Conservation (phyloP, 2,329 filamentous ascomycete genomes). For the Phaeosphaeriaceae sp. region DNA sequence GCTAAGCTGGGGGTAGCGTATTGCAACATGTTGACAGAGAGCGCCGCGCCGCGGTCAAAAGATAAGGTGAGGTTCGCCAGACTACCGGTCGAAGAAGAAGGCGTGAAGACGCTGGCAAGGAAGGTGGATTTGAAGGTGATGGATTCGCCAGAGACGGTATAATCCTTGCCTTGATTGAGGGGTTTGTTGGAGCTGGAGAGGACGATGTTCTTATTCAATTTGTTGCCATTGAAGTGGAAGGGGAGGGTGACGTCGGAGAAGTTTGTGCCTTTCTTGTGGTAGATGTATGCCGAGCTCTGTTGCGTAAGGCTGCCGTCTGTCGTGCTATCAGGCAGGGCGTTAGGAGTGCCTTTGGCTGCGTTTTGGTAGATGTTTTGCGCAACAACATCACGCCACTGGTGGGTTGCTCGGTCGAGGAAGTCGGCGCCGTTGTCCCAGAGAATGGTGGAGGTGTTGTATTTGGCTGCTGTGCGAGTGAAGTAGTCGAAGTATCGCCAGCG, state of each 20-base stretch:
- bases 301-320: slow-evolving; percentile 57
- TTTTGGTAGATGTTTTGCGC: slow-evolving; percentile 58
- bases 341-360: slow-evolving; percentile 53
- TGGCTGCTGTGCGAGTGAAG: slow-evolving; percentile 57
- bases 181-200: slow-evolving; percentile 43
- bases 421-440: slow-evolving; percentile 68
- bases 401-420: slow-evolving; percentile 59
- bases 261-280: slow-evolving; percentile 57
- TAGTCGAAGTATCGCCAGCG: slow-evolving; percentile 66
- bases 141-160: slow-evolving; percentile 52
- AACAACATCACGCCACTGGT: slow-evolving; percentile 60
- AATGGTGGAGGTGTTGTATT: slow-evolving; percentile 59
- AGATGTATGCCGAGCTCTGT: slow-evolving; percentile 61
- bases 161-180: slow-evolving; percentile 54
- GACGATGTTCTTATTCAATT: slow-evolving; percentile 47
- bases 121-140: slow-evolving; percentile 59
- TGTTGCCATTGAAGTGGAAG: slow-evolving; percentile 64
- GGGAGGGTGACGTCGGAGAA: slow-evolving; percentile 55
- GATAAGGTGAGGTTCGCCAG: slow-evolving; percentile 60
- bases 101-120: slow-evolving; percentile 54
- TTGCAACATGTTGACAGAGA: slow-evolving; percentile 59
- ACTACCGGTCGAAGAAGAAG: slow-evolving; percentile 53
- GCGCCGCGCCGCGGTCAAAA: slow-evolving; percentile 60
- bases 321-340: slow-evolving; percentile 62
- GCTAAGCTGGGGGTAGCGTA: slow-evolving; percentile 55